Percentiles rank a stretch among this genome's conserved stretches.
phyloP scores from a whole-genome alignment of 371 early-diverging fungal species.

The Mucor irregularis region DNA sequence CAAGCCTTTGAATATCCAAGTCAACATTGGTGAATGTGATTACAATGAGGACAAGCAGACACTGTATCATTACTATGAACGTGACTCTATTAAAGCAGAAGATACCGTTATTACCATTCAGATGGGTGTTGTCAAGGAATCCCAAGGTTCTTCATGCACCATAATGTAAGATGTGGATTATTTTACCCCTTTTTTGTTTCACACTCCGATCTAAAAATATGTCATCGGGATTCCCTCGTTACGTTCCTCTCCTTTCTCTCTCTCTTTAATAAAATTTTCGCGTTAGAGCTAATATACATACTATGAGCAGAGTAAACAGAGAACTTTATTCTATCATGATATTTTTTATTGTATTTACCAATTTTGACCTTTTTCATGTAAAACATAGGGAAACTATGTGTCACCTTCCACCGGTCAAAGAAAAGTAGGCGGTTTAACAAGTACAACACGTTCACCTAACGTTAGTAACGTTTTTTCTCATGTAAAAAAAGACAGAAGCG shows the following conservation, averaged over 20 bases:
- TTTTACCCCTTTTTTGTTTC: neutral
- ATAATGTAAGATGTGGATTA: constrained; percentile 10
- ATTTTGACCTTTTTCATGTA: neutral
- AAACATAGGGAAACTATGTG: constrained; percentile 21
- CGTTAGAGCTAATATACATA: neutral
- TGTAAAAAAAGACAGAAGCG: neutral
- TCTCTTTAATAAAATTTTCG: neutral
- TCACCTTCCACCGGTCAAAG: constrained; percentile 31
- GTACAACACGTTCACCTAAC: constrained; percentile 26
- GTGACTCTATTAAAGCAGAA: neutral
- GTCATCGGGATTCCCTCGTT: neutral
- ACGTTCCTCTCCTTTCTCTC: neutral
- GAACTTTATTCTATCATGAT: no score
- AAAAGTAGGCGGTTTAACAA: constrained; percentile 17
- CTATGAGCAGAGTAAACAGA: constrained; percentile 16
- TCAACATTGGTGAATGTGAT: constrained; percentile 68
- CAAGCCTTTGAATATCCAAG: constrained; percentile 45
- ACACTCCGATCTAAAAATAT: no score
- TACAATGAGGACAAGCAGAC: constrained; percentile 68
- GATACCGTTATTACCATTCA: constrained; percentile 1
- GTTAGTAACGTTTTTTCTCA: constrained; percentile 31
- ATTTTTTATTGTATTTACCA: neutral
- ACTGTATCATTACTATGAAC: constrained; percentile 49
- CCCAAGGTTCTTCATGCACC: constrained; percentile 5
- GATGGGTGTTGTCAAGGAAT: neutral